Conservation (phyloP, 1,139 yeast species). For the Debaryomycetaceae sp. region DNA sequence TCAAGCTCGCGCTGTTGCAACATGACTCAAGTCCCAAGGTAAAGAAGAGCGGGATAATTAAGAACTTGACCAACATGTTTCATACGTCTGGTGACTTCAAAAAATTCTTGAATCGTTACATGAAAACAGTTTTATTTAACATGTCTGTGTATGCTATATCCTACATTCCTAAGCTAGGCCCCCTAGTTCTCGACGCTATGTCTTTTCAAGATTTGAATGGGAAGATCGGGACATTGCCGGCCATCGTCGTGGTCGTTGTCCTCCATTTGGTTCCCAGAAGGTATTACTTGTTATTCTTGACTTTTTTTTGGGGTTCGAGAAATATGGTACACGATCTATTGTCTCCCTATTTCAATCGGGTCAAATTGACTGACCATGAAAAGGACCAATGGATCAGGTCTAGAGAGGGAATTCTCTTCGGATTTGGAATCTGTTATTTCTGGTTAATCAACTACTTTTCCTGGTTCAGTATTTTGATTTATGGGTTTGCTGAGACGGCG, state of each 20-base stretch:
- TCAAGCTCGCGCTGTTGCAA: constrained; percentile 7
- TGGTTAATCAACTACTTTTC: constrained; percentile 40
- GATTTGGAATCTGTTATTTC: constrained; percentile 54
- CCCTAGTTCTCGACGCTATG: constrained; percentile 35
- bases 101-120: constrained; percentile 15
- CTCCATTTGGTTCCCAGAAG: constrained; percentile 31
- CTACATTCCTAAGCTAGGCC: constrained; percentile 39
- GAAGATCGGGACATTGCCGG: constrained; percentile 46
- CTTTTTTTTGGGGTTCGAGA: constrained; percentile 46
- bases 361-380: constrained; percentile 46
- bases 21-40: not conserved
- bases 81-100: constrained; percentile 14
- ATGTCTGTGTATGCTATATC: constrained; percentile 16
- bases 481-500: constrained; percentile 54
- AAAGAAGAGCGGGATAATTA: not conserved
- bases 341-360: constrained; percentile 48
- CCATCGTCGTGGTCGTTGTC: constrained; percentile 31
- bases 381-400: constrained; percentile 50
- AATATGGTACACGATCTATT: constrained; percentile 46
- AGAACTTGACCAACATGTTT: constrained; percentile 5
- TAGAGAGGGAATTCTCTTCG: constrained; percentile 56
- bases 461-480: constrained; percentile 44
- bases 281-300: constrained; percentile 32
- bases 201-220: constrained; percentile 44
- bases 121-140: constrained; percentile 17